A percentile compares a stretch with the other conserved stretches of the same genome.
Evolutionary conservation across 2,329 filamentous ascomycete species (phyloP).

Genomic region (Ophiostoma himal-ulmi): DNA sequence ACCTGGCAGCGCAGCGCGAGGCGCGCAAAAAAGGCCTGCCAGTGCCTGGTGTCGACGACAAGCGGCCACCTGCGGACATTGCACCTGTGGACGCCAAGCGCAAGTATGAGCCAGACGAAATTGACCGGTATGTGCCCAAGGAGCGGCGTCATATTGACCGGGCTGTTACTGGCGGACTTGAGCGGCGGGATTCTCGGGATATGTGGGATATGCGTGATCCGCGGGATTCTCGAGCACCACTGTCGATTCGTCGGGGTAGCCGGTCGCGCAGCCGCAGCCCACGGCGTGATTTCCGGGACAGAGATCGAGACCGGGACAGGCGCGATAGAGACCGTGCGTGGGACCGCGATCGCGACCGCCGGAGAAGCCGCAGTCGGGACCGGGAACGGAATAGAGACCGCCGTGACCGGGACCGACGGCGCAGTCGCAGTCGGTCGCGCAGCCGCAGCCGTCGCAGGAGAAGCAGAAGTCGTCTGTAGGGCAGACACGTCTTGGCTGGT

Average conservation of each 20-base stretch:
- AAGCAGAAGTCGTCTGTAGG: slow-evolving; percentile 29
- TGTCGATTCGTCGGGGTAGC: slow-evolving; percentile 17
- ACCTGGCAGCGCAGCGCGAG: slow-evolving; percentile 56
- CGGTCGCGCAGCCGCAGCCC: slow-evolving; percentile 20
- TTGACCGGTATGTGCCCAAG: slow-evolving; percentile 45
- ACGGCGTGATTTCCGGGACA: slow-evolving; percentile 29
- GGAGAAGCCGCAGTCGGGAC: slow-evolving; percentile 19
- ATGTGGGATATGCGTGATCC: slow-evolving; percentile 11
- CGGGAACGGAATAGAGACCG: slow-evolving; percentile 24
- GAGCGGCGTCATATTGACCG: slow-evolving; percentile 36
- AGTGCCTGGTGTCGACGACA: slow-evolving; percentile 53
- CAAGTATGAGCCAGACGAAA: slow-evolving; percentile 37
- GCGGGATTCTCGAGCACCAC: slow-evolving; percentile 24
- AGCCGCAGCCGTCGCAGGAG: slow-evolving; percentile 28
- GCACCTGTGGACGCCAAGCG: slow-evolving; percentile 39
- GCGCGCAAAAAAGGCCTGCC: slow-evolving; percentile 55
- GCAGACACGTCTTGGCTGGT: neutral
- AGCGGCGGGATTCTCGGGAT: slow-evolving; percentile 20
- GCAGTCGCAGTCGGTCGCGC: slow-evolving; percentile 30
- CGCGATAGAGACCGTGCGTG: slow-evolving; percentile 27
- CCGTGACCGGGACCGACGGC: slow-evolving; percentile 22
- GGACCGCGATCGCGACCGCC: slow-evolving; percentile 23
- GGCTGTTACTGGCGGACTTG: slow-evolving; percentile 28
- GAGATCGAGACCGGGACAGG: slow-evolving; percentile 15
- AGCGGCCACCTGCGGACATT: slow-evolving; percentile 36